Evolutionary conservation across 2,329 filamentous ascomycete genomes (phyloP), one percentile per base, ranked within the genome.

Genomic region (Botrytis sinoallii): DNA sequence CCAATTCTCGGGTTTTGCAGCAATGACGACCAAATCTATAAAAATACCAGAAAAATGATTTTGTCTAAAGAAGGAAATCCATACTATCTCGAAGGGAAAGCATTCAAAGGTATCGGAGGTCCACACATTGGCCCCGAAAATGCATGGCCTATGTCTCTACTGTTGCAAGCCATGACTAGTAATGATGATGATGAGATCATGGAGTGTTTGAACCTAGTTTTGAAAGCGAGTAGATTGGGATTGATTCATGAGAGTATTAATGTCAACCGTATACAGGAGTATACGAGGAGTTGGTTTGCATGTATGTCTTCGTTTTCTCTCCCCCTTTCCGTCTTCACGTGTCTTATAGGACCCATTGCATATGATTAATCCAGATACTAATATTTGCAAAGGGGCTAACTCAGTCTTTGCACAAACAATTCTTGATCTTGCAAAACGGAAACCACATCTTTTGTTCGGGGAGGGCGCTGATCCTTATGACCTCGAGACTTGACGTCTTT

Each of bases 121-220:
- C 89, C 88, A 10, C 89, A 90, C 79, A 92, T 98, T 77, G 96
- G 96, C 0, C 84, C 97, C n/a, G 85, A 89, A 78, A 93, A 97
- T 77, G 96, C 95, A 12, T 99, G 96, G 96, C 96, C 96, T 0
- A 98, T 99, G 94, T 96, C 93, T 81, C 85, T 98, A 75, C 86
- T 99, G 14, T 89, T 98, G 32, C 95, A 98, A 83, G 94, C 93
- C 4, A 94, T 96, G 87, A 99, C 96, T 0, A 92, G 91, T 9
- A 88, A 95, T 69, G 87, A 95, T 73, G 95, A 97, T 75, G 85
- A 87, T 0, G 96, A 99, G 84, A 98, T 99, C 76, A 85, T 83
- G 75, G 86, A 88, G 67, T 93, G 92, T 75, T 83, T 99, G 40
- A 85, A 89, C 12, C 82, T 91, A 46, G 96, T 99, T 57, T 89